Evolutionary conservation across 257 asterid genomes (phyloP).

Genomic region (Vinca minor): DNA sequence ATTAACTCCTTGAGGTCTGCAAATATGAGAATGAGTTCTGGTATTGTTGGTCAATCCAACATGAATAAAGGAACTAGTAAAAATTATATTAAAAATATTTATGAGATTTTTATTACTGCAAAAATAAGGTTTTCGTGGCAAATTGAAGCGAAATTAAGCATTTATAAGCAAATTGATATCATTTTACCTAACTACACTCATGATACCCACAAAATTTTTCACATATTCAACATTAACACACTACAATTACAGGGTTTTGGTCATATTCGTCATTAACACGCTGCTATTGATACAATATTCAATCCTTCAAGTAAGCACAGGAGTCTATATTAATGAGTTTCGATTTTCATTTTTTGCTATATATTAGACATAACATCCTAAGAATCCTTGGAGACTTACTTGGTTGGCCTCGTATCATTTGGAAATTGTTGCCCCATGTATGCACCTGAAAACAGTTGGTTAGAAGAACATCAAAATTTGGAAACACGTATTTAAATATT

Average conservation of each 20-base stretch:
- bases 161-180: neutral
- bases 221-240: no score
- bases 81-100: no score
- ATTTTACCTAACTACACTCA: neutral
- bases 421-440: slow-evolving; percentile 42
- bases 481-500: neutral
- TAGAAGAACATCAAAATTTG: slow-evolving; percentile 9
- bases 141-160: neutral
- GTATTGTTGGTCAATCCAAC: neutral
- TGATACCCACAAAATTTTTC: neutral
- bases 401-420: slow-evolving; percentile 26
- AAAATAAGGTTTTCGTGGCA: neutral
- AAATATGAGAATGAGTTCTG: slow-evolving; percentile 10
- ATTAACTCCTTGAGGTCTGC: slow-evolving; percentile 46
- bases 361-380: no score
- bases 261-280: no score
- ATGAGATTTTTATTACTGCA: neutral
- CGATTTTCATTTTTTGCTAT: no score
- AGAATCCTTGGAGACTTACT: slow-evolving; percentile 40
- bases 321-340: no score
- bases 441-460: slow-evolving; percentile 34
- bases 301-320: no score
- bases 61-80: neutral
- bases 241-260: neutral
- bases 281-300: no score